Base-by-base conservation (phyloP, 257 asterid genomes). In the Nicotiana paniculata region DNA sequence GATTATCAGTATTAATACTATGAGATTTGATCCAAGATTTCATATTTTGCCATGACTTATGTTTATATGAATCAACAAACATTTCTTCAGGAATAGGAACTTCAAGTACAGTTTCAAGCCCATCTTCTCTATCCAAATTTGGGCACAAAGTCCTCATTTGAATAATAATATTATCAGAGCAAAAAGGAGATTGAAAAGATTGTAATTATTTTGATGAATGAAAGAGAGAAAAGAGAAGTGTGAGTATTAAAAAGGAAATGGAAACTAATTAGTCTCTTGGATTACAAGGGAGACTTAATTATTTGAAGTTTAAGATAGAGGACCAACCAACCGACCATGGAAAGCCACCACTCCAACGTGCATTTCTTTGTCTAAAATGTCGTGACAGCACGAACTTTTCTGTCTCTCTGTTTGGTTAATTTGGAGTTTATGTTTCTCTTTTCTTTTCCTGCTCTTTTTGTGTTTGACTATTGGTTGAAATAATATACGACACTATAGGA, bases 61-160 rank as follows among this genome's bases (percentile, higher is more conserved):
- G 30, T 9, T 68, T 74, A 84, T 88, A 88, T 4, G 77, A 3
- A 90, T 81, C 51, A 8, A 74, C 84, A 64, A 88, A 80, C 91
- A 86, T 84, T 59, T 92, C 97, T 69, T 91, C 97, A 0, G 97
- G 97, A 37, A 92, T 89, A 0, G 97, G 97, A 21, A 92, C 95
- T 85, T 92, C 97, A 28, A 91, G 93, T 4, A 92, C 97, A 0
- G 97, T 92, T 63, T 92, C 95, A 37, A 92, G 93, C 15, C 85
- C 93, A 54, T 90, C 92, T 76, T 90, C 93, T 32, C 89, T 76
- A 79, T 91, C 92, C 61, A 91, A 84, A 37, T 92, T 90, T 0
- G 97, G 95, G 61, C 91, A 91, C 86, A 92, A 43, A 2, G 91
- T 91, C 84, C 93, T 89, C 97, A 92, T 92, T 11, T 4, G 17